These are phyloP conservation scores for Chalciporus pseudorubinellus DNA, from an alignment of 768 basidiomycete species.

Conservation along the genomic window DNA sequence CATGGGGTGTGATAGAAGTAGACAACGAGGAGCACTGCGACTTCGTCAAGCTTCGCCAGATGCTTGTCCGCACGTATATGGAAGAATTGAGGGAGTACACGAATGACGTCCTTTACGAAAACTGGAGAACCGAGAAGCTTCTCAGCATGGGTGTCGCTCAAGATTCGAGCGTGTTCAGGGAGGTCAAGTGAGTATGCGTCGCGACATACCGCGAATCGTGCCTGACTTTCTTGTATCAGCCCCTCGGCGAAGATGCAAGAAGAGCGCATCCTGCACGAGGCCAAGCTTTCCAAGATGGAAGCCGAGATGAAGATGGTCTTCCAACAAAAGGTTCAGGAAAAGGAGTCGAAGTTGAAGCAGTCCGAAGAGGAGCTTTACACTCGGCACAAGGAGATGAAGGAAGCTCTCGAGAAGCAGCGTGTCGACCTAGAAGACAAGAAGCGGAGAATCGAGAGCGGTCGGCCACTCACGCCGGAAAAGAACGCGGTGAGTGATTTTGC, in stretches of 20 bases:
- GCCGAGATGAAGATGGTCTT: constrained; percentile 99
- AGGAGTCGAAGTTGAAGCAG: constrained; percentile 98
- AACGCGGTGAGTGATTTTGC: constrained; percentile 55
- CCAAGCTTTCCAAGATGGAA: constrained; percentile 98
- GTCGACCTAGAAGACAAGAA: constrained; percentile 97
- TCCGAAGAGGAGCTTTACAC: constrained; percentile 99
- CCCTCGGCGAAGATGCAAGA: constrained; percentile 96
- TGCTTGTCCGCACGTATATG: constrained; percentile 99
- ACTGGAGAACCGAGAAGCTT: constrained; percentile 96
- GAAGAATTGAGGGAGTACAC: constrained; percentile 98
- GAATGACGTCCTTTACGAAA: constrained; percentile 94
- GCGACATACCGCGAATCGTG: background rate
- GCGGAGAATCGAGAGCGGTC: constrained; percentile 89
- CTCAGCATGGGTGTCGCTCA: constrained; percentile 97
- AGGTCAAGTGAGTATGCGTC: constrained; percentile 80
- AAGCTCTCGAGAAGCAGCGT: constrained; percentile 95
- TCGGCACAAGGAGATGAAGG: constrained; percentile 99
- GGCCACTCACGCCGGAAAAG: constrained; percentile 96
- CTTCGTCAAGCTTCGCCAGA: constrained; percentile 98
- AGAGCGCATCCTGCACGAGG: constrained; percentile 93
- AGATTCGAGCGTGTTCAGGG: constrained; percentile 97
- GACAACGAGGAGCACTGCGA: constrained; percentile 99
- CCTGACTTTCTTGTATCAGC: constrained; percentile 42
- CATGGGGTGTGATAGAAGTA: constrained; percentile 99
- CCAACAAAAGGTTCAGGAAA: constrained; percentile 99